phyloP scores from a whole-genome alignment of 2,329 filamentous ascomycete genomes.

The Phyllosticta citrichinensis region DNA sequence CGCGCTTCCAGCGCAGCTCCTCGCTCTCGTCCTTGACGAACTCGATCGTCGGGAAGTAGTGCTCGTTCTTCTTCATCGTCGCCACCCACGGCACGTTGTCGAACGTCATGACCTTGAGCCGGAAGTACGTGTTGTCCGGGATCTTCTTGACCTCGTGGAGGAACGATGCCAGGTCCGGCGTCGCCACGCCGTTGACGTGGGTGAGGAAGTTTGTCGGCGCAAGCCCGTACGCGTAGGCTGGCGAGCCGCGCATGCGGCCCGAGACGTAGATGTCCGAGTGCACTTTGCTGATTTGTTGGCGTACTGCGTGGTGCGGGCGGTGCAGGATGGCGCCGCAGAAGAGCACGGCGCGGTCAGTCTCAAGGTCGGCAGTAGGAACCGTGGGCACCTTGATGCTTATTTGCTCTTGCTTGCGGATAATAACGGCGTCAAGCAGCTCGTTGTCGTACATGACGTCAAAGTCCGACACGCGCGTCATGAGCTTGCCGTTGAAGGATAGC shows the following conservation, averaged over 20 bases:
- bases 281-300: slow-evolving; percentile 93
- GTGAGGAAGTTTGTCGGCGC: slow-evolving; percentile 97
- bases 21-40: slow-evolving; percentile 48
- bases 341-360: slow-evolving; percentile 82
- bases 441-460: slow-evolving; percentile 95
- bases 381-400: slow-evolving; percentile 70
- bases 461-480: slow-evolving; percentile 87
- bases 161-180: slow-evolving; percentile 72
- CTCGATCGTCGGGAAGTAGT: slow-evolving; percentile 69
- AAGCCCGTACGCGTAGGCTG: slow-evolving; percentile 80
- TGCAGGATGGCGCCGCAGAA: slow-evolving; percentile 95
- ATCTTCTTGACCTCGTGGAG: slow-evolving; percentile 75
- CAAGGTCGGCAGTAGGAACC: slow-evolving; percentile 77
- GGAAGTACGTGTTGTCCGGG: slow-evolving; percentile 95
- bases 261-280: slow-evolving; percentile 96
- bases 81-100: slow-evolving; percentile 99
- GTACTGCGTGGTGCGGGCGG: slow-evolving; percentile 86
- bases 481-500: slow-evolving; percentile 77
- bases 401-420: slow-evolving; percentile 78
- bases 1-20: slow-evolving; percentile 47
- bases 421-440: slow-evolving; percentile 68
- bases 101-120: slow-evolving; percentile 93
- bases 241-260: slow-evolving; percentile 65
- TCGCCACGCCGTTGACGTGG: slow-evolving; percentile 82
- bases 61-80: slow-evolving; percentile 99